Percentiles rank a stretch among this genome's conserved stretches.
Conservation (phyloP, 441 rosid genomes). For the Metrosideros polymorpha region DNA sequence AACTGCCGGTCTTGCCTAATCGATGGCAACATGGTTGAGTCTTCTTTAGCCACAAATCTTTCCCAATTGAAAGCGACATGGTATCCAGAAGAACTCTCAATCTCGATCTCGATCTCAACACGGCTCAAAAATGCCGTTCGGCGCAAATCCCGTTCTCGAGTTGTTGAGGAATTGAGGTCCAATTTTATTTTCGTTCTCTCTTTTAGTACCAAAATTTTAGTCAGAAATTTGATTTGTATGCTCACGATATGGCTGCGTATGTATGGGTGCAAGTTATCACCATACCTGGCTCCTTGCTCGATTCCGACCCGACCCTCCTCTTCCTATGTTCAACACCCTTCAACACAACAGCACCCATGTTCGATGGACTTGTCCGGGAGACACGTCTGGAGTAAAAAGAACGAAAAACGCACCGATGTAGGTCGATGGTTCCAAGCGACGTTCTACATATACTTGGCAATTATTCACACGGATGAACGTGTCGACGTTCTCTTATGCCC, state of each 20-base stretch:
- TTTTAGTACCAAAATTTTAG: not conserved
- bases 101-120: not conserved
- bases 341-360: not conserved
- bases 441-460: not conserved
- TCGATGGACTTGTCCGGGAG: not conserved
- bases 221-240: not conserved
- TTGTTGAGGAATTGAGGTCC: not conserved
- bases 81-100: not conserved
- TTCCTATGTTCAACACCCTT: not conserved
- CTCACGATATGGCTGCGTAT: not conserved
- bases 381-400: not conserved
- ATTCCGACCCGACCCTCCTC: not conserved
- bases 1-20: not conserved
- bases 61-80: not conserved
- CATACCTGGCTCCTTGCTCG: not conserved
- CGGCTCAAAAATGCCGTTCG: not conserved
- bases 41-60: not conserved
- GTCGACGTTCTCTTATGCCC: not conserved
- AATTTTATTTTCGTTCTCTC: not conserved
- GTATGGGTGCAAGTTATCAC: not conserved
- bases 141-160: not conserved
- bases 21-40: not conserved
- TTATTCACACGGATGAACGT: too few relatives aligned
- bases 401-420: not conserved
- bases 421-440: not conserved